These are phyloP conservation scores for Acacia confusa DNA, from an alignment of 306 rosid genomes.

Conservation along the genomic window DNA sequence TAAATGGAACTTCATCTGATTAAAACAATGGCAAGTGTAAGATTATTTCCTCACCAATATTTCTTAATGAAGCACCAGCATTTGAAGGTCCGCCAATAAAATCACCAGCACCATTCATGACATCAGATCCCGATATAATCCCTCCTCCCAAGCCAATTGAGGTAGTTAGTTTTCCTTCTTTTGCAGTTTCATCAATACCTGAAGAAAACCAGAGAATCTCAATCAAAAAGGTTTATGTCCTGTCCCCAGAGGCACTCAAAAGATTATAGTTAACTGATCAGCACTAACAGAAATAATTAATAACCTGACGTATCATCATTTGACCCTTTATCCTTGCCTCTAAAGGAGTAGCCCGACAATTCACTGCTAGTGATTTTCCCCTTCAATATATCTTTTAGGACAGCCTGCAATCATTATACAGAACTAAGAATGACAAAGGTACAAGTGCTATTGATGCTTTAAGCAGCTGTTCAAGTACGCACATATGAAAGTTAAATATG, in stretches of 20 bases:
- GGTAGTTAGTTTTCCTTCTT: conserved; percentile 38
- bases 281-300: conserved; percentile 2
- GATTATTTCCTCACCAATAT: conserved; percentile 49
- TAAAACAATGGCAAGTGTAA: conserved; percentile 1
- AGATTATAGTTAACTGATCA: background rate
- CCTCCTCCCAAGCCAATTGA: conserved; percentile 35
- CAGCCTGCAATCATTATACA: conserved; percentile 45
- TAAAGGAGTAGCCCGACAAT: conserved; percentile 36
- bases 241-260: background rate
- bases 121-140: conserved; percentile 24
- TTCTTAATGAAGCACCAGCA: conserved; percentile 30
- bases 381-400: conserved; percentile 60
- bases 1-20: conserved; percentile 16
- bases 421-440: conserved; percentile 11
- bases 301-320: conserved; percentile 46
- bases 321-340: conserved; percentile 45
- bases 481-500: background rate
- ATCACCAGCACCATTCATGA: conserved; percentile 36
- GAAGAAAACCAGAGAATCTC: conserved; percentile 8
- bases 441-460: background rate
- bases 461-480: conserved; percentile 16
- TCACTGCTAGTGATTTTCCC: conserved; percentile 60
- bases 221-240: background rate
- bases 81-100: conserved; percentile 25
- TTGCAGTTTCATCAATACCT: conserved; percentile 34